A percentile compares a stretch with the other conserved stretches of the same genome.
phyloP scores from a whole-genome alignment of 345 rosid genomes.

The Camelina neglecta region DNA sequence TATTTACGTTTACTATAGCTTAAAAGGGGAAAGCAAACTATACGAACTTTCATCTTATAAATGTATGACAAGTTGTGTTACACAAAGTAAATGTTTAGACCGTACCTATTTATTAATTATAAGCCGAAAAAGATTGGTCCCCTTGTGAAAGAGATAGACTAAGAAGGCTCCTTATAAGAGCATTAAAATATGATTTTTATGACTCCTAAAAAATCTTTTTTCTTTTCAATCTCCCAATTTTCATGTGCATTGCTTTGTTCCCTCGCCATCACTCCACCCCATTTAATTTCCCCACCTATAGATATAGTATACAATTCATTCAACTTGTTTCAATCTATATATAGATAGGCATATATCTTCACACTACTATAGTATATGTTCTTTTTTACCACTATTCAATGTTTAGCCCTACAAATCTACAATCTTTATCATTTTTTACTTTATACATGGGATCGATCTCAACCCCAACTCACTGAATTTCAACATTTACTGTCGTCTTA shows the following conservation, averaged over 20 bases:
- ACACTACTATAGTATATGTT: constrained; percentile 24
- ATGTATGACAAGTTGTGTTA: constrained; percentile 39
- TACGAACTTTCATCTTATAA: constrained; percentile 33
- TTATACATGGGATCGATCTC: constrained; percentile 9
- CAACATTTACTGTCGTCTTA: not conserved
- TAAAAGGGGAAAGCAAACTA: not conserved
- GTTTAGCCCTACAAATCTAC: constrained; percentile 15
- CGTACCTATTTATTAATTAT: constrained; percentile 26
- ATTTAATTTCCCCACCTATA: constrained; percentile 41
- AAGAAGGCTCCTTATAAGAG: constrained; percentile 27
- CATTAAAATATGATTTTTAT: constrained; percentile 39
- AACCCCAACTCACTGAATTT: not conserved
- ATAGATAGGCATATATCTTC: not conserved
- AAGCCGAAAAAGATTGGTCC: constrained; percentile 40
- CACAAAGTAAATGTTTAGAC: constrained; percentile 33
- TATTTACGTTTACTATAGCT: constrained; percentile 12
- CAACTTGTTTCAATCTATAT: constrained; percentile 31
- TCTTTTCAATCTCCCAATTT: constrained; percentile 28
- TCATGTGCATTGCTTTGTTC: constrained; percentile 48
- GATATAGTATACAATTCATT: constrained; percentile 9
- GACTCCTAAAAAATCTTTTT: constrained; percentile 16
- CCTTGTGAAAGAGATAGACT: constrained; percentile 37
- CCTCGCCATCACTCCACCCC: constrained; percentile 46
- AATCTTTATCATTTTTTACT: not conserved
- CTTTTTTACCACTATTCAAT: constrained; percentile 30